phyloP scores from a whole-genome alignment of 495 filamentous ascomycete genomes.

The Lasiosphaeriaceae sp. region DNA sequence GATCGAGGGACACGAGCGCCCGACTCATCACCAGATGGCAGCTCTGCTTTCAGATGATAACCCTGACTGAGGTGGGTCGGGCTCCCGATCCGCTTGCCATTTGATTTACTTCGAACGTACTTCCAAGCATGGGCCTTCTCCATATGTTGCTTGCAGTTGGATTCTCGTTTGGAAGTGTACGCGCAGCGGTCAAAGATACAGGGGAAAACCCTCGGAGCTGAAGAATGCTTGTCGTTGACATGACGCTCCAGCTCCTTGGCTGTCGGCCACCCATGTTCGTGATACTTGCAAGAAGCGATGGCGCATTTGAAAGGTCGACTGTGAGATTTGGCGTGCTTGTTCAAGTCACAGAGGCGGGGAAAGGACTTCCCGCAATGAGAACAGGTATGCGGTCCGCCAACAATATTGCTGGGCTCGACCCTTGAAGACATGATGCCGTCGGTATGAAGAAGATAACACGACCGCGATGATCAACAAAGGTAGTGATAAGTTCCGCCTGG shows the following conservation, averaged over 20 bases:
- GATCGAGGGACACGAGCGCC: conserved; percentile 6
- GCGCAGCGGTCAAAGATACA: conserved; percentile 79
- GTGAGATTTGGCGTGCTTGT: conserved; percentile 95
- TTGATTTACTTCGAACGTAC: conserved; percentile 86
- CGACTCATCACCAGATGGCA: not conserved
- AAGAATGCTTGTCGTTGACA: conserved; percentile 87
- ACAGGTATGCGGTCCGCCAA: conserved; percentile 18
- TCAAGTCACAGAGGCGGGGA: conserved; percentile 83
- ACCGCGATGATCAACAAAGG: too few relatives aligned
- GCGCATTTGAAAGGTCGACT: conserved; percentile 90
- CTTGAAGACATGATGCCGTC: conserved; percentile 18
- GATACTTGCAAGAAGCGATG: conserved; percentile 72
- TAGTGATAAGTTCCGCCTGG: too few relatives aligned
- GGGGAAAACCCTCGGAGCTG: conserved; percentile 62
- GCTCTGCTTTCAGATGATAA: conserved; percentile 5
- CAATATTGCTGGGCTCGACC: conserved; percentile 4
- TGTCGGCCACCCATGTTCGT: conserved; percentile 83
- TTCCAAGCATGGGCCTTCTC: conserved; percentile 90
- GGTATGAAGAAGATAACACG: not conserved
- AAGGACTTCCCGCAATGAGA: conserved; percentile 74
- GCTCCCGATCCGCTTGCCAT: conserved; percentile 39
- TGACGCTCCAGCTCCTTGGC: conserved; percentile 95
- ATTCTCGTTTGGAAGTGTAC: conserved; percentile 90
- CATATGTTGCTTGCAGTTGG: conserved; percentile 99
- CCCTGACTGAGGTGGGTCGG: not conserved